Percentiles rank a stretch among this genome's conserved stretches.
phyloP scores from a whole-genome alignment of 768 basidiomycete genomes.

The Mycena filopes region DNA sequence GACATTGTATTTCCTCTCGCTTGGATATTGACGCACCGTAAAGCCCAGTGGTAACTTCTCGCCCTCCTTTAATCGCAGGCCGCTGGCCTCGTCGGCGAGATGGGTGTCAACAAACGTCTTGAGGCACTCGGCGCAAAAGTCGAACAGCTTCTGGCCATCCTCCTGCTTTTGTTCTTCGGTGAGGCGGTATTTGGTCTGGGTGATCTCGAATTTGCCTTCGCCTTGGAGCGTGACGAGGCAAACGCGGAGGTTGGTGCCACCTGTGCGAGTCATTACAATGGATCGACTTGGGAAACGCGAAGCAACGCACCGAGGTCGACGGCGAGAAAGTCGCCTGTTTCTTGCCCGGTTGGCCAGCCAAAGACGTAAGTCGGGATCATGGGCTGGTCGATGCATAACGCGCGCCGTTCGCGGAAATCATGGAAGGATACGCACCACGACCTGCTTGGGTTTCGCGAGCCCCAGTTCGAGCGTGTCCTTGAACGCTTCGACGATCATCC shows the following conservation, averaged over 20 bases:
- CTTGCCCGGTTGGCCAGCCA: conserved; percentile 91
- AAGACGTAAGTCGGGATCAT: conserved; percentile 99
- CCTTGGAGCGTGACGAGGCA: conserved; percentile 95
- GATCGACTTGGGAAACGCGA: background rate
- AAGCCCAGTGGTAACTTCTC: conserved; percentile 87
- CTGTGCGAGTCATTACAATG: conserved; percentile 46
- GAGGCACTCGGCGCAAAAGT: conserved; percentile 96
- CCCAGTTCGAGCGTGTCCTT: conserved; percentile 91
- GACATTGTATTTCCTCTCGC: too few species aligned
- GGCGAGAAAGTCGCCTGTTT: conserved; percentile 90
- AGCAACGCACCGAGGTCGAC: conserved; percentile 79
- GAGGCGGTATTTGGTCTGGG: conserved; percentile 96
- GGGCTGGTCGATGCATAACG: conserved; percentile 57
- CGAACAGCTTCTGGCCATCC: conserved; percentile 94
- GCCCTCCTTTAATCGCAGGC: conserved; percentile 59
- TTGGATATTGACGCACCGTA: conserved; percentile 74
- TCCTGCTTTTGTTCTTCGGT: conserved; percentile 98
- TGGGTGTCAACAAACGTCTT: conserved; percentile 89
- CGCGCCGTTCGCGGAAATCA: background rate
- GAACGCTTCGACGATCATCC: conserved; percentile 97
- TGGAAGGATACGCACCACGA: conserved; percentile 79
- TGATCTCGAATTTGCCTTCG: conserved; percentile 96
- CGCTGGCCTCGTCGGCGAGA: conserved; percentile 59
- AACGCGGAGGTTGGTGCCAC: conserved; percentile 97
- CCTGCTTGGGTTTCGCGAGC: conserved; percentile 81